These are phyloP conservation scores for Mortierella sp. DNA, from an alignment of 371 early-diverging fungal species.

Conservation along the genomic window DNA sequence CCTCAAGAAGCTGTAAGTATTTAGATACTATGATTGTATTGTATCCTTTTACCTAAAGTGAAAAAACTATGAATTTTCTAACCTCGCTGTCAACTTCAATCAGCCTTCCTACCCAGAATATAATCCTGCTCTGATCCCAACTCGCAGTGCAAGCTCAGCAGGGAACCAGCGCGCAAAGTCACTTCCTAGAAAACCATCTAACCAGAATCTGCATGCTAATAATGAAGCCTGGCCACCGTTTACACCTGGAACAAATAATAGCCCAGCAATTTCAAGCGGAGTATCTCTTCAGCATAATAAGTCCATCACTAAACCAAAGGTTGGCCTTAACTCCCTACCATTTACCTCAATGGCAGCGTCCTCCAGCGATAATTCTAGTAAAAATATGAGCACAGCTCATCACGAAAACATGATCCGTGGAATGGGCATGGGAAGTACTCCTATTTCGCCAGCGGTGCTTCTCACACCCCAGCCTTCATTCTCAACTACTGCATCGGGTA, in stretches of 20 bases:
- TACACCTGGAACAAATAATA: conserved; percentile 11
- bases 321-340: conserved; percentile 20
- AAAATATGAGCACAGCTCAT: conserved; percentile 35
- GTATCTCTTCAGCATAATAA: conserved; percentile 26
- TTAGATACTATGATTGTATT: not conserved
- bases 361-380: conserved; percentile 28
- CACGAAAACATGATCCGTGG: conserved; percentile 57
- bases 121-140: conserved; percentile 51
- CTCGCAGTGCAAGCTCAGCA: conserved; percentile 35
- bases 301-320: conserved; percentile 16
- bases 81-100: not conserved
- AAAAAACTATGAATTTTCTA: not conserved
- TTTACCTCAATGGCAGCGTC: conserved; percentile 9
- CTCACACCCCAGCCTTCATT: conserved; percentile 55
- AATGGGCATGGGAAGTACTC: conserved; percentile 56
- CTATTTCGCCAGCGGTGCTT: conserved; percentile 40
- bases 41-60: not conserved
- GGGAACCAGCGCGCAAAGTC: conserved; percentile 47
- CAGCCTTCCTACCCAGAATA: conserved; percentile 42
- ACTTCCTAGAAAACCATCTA: conserved; percentile 46
- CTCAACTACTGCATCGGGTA: conserved; percentile 12
- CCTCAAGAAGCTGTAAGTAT: conserved; percentile 29
- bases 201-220: conserved; percentile 35
- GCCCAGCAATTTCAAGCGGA: not conserved
- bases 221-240: conserved; percentile 39